Conservation (phyloP, 129 eudicot genomes). For the Heracleum sosnowskyi region DNA sequence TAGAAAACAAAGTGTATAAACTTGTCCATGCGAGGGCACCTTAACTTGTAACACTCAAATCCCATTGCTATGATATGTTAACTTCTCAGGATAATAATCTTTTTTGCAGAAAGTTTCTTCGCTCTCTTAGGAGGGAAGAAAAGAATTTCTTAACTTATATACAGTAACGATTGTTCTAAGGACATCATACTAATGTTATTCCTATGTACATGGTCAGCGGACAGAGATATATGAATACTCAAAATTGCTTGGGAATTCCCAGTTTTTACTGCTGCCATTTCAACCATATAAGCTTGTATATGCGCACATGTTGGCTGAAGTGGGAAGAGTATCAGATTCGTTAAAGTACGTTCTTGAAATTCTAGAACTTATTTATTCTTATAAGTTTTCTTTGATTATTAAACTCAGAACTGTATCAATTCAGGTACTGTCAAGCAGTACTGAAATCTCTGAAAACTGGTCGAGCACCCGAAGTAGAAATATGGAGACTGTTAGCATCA, state of each 20-base stretch:
- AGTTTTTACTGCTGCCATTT: conserved; percentile 74
- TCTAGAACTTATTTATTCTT: background rate
- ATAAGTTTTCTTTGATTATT: background rate
- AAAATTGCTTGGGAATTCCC: conserved; percentile 80
- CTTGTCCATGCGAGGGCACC: background rate
- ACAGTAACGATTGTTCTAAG: background rate
- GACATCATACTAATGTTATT: background rate
- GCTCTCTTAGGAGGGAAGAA: background rate
- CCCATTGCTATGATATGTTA: background rate
- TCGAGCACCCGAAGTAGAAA: conserved; percentile 69
- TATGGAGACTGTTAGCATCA: conserved; percentile 52
- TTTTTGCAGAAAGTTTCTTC: background rate
- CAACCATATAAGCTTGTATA: conserved; percentile 91
- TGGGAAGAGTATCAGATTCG: conserved; percentile 87
- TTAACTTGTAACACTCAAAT: background rate
- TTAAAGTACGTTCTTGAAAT: conserved; percentile 36
- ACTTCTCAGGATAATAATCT: background rate
- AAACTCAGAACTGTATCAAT: conserved; percentile 12
- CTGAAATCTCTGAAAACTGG: conserved; percentile 77
- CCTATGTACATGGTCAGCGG: conserved; percentile 43
- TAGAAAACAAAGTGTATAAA: background rate
- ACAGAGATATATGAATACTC: conserved; percentile 89
- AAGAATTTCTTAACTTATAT: background rate
- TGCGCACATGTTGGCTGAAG: conserved; percentile 97
- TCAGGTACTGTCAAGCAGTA: conserved; percentile 88